These are phyloP conservation scores for Cyphellophora europaea DNA, from an alignment of 2,329 filamentous ascomycete genomes.

Conservation along the genomic window DNA sequence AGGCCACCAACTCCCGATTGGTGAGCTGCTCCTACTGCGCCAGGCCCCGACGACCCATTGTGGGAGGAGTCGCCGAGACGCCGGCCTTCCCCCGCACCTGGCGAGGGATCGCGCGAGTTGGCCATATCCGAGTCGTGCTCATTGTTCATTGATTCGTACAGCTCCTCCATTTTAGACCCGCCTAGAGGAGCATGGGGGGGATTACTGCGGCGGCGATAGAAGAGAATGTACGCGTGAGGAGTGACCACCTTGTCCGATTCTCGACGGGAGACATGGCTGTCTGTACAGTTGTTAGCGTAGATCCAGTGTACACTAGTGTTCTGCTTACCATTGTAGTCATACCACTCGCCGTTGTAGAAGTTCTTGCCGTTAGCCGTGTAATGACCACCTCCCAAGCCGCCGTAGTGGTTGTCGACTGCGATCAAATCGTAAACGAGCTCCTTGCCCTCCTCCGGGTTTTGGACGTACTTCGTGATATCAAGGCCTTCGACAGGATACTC, in stretches of 20 bases:
- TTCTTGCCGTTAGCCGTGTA: conserved; percentile 95
- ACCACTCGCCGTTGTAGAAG: conserved; percentile 82
- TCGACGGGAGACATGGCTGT: conserved; percentile 61
- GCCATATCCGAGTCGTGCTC: conserved; percentile 39
- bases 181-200: conserved; percentile 73
- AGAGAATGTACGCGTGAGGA: conserved; percentile 77
- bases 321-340: conserved; percentile 83
- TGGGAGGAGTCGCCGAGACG: conserved; percentile 81
- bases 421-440: conserved; percentile 84
- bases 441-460: conserved; percentile 72
- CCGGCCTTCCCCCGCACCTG: conserved; percentile 68
- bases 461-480: conserved; percentile 70
- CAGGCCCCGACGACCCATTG: conserved; percentile 87
- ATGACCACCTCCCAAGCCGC: conserved; percentile 85
- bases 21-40: conserved; percentile 63
- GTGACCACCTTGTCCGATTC: conserved; percentile 59
- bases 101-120: conserved; percentile 36
- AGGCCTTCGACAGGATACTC: conserved; percentile 86
- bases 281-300: conserved; percentile 45
- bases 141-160: conserved; percentile 54
- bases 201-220: conserved; percentile 80
- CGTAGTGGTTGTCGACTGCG: conserved; percentile 91
- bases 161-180: conserved; percentile 62
- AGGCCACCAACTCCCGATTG: conserved; percentile 55
- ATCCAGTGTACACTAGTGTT: neutral